A percentile compares a stretch with the other conserved stretches of the same genome.
These are phyloP conservation scores for Bondarzewia mesenterica DNA, from an alignment of 1,284 basidiomycete genomes.

Conservation along the genomic window DNA sequence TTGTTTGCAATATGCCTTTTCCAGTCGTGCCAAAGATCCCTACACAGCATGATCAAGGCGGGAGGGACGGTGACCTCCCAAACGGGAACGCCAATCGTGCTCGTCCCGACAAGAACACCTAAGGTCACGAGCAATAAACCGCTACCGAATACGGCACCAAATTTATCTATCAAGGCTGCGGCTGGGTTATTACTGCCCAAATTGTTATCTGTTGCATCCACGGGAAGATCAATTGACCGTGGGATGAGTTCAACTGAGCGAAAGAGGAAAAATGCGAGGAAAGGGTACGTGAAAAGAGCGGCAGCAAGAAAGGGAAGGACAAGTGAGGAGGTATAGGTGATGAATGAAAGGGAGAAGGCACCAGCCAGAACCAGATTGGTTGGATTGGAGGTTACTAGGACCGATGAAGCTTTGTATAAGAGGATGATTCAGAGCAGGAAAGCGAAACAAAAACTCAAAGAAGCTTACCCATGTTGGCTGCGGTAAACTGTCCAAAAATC, in stretches of 20 bases:
- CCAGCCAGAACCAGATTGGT: constrained; percentile 66
- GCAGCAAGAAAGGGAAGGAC: constrained; percentile 64
- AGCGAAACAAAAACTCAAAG: not conserved
- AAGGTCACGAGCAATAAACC: constrained; percentile 41
- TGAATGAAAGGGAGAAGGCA: constrained; percentile 36
- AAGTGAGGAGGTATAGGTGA: constrained; percentile 54
- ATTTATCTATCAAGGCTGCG: constrained; percentile 33
- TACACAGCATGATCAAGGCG: constrained; percentile 39
- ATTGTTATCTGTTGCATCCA: constrained; percentile 30
- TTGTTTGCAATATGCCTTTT: not conserved
- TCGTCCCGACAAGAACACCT: constrained; percentile 45
- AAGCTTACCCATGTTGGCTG: constrained; percentile 76
- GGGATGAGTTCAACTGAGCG: constrained; percentile 45
- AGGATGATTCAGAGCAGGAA: not conserved
- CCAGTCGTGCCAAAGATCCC: constrained; percentile 27
- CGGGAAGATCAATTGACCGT: constrained; percentile 27
- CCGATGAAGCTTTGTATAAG: constrained; percentile 21
- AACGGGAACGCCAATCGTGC: constrained; percentile 42
- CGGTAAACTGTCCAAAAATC: constrained; percentile 63
- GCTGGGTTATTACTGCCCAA: constrained; percentile 33
- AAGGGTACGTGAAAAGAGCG: constrained; percentile 43
- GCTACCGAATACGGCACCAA: constrained; percentile 29
- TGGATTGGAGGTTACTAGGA: constrained; percentile 57
- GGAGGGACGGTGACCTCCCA: constrained; percentile 88
- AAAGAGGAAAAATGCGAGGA: constrained; percentile 43